phyloP scores from a whole-genome alignment of 306 rosid genomes.

The Phaseolus lunatus region DNA sequence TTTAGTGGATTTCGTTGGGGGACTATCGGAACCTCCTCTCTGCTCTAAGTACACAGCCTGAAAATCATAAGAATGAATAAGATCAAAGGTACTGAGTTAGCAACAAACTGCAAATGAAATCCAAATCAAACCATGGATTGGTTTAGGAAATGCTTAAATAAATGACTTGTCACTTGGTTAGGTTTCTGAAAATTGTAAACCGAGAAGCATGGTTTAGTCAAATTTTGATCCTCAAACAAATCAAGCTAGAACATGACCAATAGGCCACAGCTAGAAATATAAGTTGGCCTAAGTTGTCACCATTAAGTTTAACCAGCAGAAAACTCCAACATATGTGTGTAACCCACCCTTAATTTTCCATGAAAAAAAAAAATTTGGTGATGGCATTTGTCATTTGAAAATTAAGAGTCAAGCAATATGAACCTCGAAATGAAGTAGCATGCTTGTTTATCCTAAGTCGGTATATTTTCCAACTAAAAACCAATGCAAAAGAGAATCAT shows the following conservation, averaged over 20 bases:
- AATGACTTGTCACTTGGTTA: slow-evolving; percentile 7
- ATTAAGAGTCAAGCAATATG: neutral
- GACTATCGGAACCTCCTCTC: slow-evolving; percentile 39
- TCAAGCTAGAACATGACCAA: slow-evolving; percentile 10
- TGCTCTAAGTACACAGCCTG: slow-evolving; percentile 76
- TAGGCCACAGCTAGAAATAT: neutral
- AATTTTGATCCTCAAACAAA: slow-evolving; percentile 10
- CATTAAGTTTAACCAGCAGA: neutral
- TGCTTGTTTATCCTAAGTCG: neutral
- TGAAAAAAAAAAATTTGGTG: neutral
- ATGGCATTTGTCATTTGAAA: neutral
- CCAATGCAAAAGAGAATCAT: neutral
- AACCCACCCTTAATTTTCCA: neutral
- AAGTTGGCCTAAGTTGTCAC: slow-evolving; percentile 1
- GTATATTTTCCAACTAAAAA: no score
- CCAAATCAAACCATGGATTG: neutral
- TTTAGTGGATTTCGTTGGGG: slow-evolving; percentile 49
- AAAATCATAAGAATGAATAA: slow-evolving; percentile 39
- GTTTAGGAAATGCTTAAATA: neutral
- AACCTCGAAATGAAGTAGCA: neutral
- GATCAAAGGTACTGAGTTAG: neutral
- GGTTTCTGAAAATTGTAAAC: slow-evolving; percentile 4
- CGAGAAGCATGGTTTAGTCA: neutral
- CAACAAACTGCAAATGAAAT: neutral
- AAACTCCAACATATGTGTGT: neutral